A percentile compares a stretch with the other conserved stretches of the same genome.
phyloP scores from a whole-genome alignment of 164 flowering plant genomes.

The Echeveria elegans region DNA sequence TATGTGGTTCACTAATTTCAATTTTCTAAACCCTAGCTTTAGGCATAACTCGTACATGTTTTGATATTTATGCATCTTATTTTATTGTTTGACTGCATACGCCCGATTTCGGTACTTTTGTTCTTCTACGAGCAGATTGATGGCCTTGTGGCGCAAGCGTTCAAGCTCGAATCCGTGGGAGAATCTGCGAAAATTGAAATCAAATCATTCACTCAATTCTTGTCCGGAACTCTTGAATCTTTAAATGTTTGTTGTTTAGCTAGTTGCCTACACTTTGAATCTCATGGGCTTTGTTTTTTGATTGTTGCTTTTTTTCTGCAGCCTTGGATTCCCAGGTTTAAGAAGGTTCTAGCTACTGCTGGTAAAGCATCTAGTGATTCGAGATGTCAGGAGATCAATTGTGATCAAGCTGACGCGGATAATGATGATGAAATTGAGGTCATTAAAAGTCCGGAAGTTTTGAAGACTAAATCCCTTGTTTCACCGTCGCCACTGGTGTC shows the following conservation, averaged over 20 bases:
- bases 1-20: neutral
- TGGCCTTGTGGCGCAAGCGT: too few species aligned
- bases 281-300: neutral
- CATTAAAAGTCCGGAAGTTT: too few species aligned
- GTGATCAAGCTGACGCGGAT: slow-evolving; percentile 10
- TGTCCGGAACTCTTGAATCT: neutral
- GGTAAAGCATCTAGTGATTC: slow-evolving; percentile 12
- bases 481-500: slow-evolving; percentile 97
- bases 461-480: slow-evolving; percentile 21
- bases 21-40: neutral
- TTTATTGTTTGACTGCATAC: too few species aligned
- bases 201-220: neutral
- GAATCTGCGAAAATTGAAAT: neutral
- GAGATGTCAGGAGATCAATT: slow-evolving; percentile 19
- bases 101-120: neutral
- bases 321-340: slow-evolving; percentile 73
- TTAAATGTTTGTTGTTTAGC: neutral
- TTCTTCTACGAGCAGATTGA: slow-evolving; percentile 56
- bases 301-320: slow-evolving; percentile 21
- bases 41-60: too few species aligned
- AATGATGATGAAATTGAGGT: slow-evolving; percentile 7
- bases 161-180: neutral
- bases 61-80: too few species aligned
- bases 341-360: slow-evolving; percentile 24
- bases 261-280: slow-evolving; percentile 12